Percentiles rank a stretch among this genome's conserved stretches.
These are phyloP conservation scores for Kockiozyma suomiensis DNA, from an alignment of 805 yeast species.

Conservation along the genomic window DNA sequence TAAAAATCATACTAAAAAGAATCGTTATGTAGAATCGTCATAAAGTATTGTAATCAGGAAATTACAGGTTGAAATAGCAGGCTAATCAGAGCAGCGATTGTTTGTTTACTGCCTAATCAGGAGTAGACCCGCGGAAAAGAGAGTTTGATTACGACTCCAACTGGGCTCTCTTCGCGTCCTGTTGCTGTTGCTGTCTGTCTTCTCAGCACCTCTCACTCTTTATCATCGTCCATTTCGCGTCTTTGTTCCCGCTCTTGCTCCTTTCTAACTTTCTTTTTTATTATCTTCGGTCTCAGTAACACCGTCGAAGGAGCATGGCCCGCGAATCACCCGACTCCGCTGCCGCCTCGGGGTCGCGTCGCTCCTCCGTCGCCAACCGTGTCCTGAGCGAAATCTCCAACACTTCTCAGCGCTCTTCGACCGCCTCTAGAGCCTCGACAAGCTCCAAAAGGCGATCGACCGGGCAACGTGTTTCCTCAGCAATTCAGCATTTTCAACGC, in stretches of 20 bases:
- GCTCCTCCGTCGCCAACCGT: slow-evolving; percentile 15
- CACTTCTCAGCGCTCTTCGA: slow-evolving; percentile 6
- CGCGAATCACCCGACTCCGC: not conserved
- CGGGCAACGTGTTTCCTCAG: slow-evolving; percentile 27
- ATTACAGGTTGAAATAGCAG: no score
- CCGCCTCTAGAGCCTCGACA: slow-evolving; percentile 8
- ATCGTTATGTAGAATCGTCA: no score
- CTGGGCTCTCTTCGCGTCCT: no score
- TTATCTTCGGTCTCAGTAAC: not conserved
- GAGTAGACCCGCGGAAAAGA: no score
- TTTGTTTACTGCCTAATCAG: not conserved
- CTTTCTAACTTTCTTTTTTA: no score
- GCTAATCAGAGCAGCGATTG: not conserved
- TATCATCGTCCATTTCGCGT: not conserved
- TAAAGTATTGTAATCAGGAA: no score
- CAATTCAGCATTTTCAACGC: slow-evolving; percentile 27
- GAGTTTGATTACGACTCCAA: no score
- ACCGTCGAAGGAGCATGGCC: not conserved
- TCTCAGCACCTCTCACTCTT: not conserved
- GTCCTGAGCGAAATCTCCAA: slow-evolving; percentile 25
- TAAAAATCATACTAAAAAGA: no score
- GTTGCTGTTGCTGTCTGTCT: not conserved
- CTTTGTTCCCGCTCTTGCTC: no score
- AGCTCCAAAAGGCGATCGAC: slow-evolving; percentile 5
- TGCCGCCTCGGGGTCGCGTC: slow-evolving; percentile 1